A percentile compares a stretch with the other conserved stretches of the same genome.
Conservation (phyloP, 345 rosid genomes). For the Garcia nutans region DNA sequence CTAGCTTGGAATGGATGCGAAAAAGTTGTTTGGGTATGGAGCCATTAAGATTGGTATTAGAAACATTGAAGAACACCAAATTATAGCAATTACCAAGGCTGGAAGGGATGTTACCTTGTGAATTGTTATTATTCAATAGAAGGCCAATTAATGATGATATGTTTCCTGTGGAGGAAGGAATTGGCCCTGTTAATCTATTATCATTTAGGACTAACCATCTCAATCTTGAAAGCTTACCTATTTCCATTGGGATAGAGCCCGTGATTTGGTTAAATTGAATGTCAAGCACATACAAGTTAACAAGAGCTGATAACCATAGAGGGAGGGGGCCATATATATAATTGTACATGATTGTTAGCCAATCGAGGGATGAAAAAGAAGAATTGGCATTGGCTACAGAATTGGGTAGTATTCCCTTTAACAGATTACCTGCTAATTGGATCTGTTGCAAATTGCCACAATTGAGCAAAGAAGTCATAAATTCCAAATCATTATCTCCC, state of each 20-base stretch:
- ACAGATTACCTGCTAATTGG: not conserved
- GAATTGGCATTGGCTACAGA: not conserved
- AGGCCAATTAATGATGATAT: not conserved
- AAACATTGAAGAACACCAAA: not conserved
- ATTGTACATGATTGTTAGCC: not conserved
- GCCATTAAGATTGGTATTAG: not conserved
- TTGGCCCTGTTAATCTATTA: not conserved
- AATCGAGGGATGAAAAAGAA: not conserved
- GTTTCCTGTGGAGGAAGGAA: not conserved
- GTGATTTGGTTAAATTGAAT: not conserved
- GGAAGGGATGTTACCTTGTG: not conserved
- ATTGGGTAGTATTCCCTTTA: not conserved
- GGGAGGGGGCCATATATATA: not conserved
- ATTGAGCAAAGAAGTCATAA: conserved; percentile 2
- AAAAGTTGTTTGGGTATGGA: not conserved
- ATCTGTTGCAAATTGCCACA: not conserved
- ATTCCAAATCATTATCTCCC: not conserved
- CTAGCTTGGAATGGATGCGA: not conserved
- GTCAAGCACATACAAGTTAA: not conserved
- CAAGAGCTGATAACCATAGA: not conserved
- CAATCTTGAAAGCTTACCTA: not conserved
- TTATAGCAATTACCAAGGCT: not conserved
- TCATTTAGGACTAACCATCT: not conserved
- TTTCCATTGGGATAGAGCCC: not conserved
- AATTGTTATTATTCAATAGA: not conserved